phyloP scores from a whole-genome alignment of 2,329 filamentous ascomycete genomes.

The Penicillium janthinellum region DNA sequence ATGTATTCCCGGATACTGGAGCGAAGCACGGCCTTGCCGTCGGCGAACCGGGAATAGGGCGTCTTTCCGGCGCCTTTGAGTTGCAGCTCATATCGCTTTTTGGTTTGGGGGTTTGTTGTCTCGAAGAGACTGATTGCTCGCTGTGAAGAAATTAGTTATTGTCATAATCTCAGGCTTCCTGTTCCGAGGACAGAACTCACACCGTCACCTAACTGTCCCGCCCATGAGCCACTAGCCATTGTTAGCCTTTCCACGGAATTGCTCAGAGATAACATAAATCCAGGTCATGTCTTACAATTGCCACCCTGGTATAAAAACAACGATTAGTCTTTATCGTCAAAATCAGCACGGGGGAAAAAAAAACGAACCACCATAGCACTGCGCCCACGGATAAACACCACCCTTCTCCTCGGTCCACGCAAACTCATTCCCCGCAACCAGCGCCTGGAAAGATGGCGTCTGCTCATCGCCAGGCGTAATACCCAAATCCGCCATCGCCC shows the following conservation, averaged over 20 bases:
- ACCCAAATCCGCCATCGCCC: constrained; percentile 79
- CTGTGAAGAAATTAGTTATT: constrained; percentile 23
- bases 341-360: too few species aligned
- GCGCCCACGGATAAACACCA: constrained; percentile 95
- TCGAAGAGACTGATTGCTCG: constrained; percentile 94
- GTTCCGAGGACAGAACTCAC: constrained; percentile 29
- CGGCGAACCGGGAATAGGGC: constrained; percentile 93
- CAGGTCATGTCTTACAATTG: constrained; percentile 47
- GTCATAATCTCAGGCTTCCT: neutral
- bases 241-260: constrained; percentile 34
- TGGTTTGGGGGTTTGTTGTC: constrained; percentile 71
- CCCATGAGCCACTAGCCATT: constrained; percentile 73
- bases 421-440: constrained; percentile 80
- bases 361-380: constrained; percentile 81
- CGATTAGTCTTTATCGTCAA: neutral
- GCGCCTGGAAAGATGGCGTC: constrained; percentile 72
- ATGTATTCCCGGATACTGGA: constrained; percentile 94
- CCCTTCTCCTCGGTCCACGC: constrained; percentile 72
- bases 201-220: constrained; percentile 92
- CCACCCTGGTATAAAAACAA: constrained; percentile 43
- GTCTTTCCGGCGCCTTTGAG: constrained; percentile 92
- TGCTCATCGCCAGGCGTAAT: constrained; percentile 68
- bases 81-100: constrained; percentile 83
- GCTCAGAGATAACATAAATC: neutral
- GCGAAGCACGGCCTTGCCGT: constrained; percentile 88